These are phyloP conservation scores for Paecilomyces fulvus DNA, from an alignment of 2,329 filamentous ascomycete genomes.

Conservation along the genomic window DNA sequence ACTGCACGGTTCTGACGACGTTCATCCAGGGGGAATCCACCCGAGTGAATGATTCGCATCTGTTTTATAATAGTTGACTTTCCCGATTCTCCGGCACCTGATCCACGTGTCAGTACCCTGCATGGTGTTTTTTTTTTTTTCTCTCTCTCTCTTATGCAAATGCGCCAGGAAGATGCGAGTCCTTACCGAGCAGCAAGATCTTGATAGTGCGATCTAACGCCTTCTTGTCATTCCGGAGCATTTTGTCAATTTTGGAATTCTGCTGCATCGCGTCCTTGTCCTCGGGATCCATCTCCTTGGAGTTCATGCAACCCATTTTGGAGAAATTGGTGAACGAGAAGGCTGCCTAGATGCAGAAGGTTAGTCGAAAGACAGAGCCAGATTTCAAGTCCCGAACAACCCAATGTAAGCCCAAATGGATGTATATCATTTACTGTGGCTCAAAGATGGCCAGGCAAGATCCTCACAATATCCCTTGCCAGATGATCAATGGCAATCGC, in stretches of 20 bases:
- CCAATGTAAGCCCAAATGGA: neutral
- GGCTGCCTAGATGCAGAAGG: neutral
- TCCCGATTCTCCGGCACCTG: slow-evolving; percentile 88
- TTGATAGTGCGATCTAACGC: slow-evolving; percentile 80
- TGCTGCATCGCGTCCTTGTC: slow-evolving; percentile 35
- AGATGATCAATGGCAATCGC: neutral
- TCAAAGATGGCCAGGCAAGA: neutral
- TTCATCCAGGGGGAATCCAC: slow-evolving; percentile 83
- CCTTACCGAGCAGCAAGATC: slow-evolving; percentile 78
- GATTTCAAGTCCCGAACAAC: neutral
- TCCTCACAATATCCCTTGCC: neutral
- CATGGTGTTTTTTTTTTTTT: too few species aligned
- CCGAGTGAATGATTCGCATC: slow-evolving; percentile 95
- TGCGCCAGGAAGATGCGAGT: neutral
- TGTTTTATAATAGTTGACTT: slow-evolving; percentile 98
- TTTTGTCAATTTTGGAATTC: slow-evolving; percentile 69
- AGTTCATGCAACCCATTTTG: slow-evolving; percentile 38
- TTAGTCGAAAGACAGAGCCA: neutral
- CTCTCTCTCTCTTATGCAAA: neutral
- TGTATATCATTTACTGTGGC: neutral
- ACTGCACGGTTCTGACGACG: slow-evolving; percentile 91
- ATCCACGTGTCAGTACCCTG: slow-evolving; percentile 17
- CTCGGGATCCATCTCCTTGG: slow-evolving; percentile 29
- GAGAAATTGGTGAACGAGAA: neutral
- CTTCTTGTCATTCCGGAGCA: slow-evolving; percentile 82